Conservation (phyloP, 176 grass and related monocot species). For the Panicum miliaceum region DNA sequence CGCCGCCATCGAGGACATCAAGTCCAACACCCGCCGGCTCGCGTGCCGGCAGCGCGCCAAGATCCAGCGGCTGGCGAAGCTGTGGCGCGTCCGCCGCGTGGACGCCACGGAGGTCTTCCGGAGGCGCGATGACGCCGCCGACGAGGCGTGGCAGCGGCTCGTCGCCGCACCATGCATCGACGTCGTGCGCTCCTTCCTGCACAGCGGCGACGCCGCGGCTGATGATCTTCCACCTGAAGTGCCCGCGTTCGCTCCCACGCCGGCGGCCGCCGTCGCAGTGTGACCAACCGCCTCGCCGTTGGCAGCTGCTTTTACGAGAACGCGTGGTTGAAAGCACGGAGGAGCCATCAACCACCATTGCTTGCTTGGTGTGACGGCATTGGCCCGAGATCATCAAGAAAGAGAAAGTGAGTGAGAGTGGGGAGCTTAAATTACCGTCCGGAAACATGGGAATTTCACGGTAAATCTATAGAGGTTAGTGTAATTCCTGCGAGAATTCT, state of each 20-base stretch:
- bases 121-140: neutral
- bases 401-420: too few species aligned
- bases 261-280: neutral
- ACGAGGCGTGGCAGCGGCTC: conserved; percentile 50
- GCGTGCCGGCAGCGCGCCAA: conserved; percentile 58
- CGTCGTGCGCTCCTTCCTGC: conserved; percentile 49
- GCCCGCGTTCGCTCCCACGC: conserved; percentile 19
- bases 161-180: conserved; percentile 49
- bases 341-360: neutral
- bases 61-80: conserved; percentile 40
- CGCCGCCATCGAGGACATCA: conserved; percentile 55
- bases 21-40: conserved; percentile 51
- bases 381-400: neutral
- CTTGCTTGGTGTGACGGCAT: neutral
- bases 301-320: neutral
- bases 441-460: neutral
- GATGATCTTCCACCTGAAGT: neutral
- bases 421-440: neutral
- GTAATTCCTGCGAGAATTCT: neutral
- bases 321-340: neutral
- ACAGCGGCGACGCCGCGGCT: neutral
- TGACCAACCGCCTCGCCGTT: neutral
- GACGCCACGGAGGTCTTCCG: conserved; percentile 61
- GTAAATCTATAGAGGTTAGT: neutral
- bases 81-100: conserved; percentile 46